Evolutionary conservation across 192 early-diverging fungal species (phyloP).

Genomic region (Pilaira anomala): DNA sequence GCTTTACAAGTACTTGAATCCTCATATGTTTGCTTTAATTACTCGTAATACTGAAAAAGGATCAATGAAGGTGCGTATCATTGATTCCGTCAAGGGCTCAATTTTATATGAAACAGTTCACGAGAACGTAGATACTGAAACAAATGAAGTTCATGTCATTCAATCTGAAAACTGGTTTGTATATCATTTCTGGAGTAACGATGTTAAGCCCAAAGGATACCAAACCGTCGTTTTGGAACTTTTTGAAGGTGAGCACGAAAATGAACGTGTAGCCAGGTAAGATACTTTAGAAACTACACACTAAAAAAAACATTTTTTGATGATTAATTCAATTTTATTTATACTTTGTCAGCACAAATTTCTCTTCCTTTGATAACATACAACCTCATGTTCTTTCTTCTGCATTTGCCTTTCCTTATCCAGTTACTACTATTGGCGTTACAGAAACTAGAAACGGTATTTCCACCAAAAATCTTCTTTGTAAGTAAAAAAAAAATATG

Average conservation of each 20-base stretch:
- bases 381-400: conserved; percentile 71
- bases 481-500: conserved; percentile 32
- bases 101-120: conserved; percentile 73
- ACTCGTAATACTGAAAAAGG: conserved; percentile 45
- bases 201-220: conserved; percentile 50
- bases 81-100: conserved; percentile 87
- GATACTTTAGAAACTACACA: too few relatives aligned
- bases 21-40: conserved; percentile 79
- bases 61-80: conserved; percentile 67
- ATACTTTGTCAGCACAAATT: conserved; percentile 47
- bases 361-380: conserved; percentile 71
- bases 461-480: conserved; percentile 80
- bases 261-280: conserved; percentile 66
- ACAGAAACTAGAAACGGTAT: conserved; percentile 86
- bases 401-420: conserved; percentile 73
- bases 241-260: conserved; percentile 77
- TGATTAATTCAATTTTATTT: neutral
- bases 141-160: conserved; percentile 59
- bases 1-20: conserved; percentile 99
- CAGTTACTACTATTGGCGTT: conserved; percentile 74
- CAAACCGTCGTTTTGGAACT: conserved; percentile 83
- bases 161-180: conserved; percentile 89
- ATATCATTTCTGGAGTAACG: conserved; percentile 87
- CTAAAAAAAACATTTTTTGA: neutral
- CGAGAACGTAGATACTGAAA: conserved; percentile 45